Evolutionary conservation across 2,329 filamentous ascomycete genomes (phyloP).

Genomic region (Cadophora sp.): DNA sequence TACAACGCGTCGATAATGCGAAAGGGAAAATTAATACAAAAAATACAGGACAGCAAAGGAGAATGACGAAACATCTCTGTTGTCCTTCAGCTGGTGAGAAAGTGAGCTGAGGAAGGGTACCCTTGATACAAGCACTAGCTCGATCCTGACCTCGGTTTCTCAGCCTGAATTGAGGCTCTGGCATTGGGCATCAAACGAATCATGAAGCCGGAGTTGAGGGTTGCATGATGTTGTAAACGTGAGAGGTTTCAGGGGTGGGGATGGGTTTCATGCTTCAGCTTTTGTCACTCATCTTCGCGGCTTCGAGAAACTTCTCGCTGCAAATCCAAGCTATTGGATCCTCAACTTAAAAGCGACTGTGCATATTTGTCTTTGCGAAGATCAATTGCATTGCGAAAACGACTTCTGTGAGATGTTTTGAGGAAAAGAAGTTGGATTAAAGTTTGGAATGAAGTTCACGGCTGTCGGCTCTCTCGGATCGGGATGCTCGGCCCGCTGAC

Average conservation of each 20-base stretch:
- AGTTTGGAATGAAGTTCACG: background rate
- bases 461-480: background rate
- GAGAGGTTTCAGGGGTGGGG: background rate
- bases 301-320: conserved; percentile 3
- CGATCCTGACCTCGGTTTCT: background rate
- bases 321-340: background rate
- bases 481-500: background rate
- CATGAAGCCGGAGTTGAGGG: background rate
- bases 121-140: conserved; percentile 5
- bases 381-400: background rate
- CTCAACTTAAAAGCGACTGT: no score
- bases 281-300: background rate
- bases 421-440: background rate
- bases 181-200: conserved; percentile 8
- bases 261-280: background rate
- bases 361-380: background rate
- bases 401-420: background rate
- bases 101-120: background rate
- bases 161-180: conserved; percentile 3
- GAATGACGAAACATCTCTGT: background rate
- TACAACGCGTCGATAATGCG: background rate
- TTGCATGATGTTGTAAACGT: background rate
- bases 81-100: background rate
- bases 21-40: background rate
- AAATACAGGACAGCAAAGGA: conserved; percentile 3